Evolutionary conservation across 2,329 filamentous ascomycete species (phyloP).

Genomic region (Scedosporium minutisporum): DNA sequence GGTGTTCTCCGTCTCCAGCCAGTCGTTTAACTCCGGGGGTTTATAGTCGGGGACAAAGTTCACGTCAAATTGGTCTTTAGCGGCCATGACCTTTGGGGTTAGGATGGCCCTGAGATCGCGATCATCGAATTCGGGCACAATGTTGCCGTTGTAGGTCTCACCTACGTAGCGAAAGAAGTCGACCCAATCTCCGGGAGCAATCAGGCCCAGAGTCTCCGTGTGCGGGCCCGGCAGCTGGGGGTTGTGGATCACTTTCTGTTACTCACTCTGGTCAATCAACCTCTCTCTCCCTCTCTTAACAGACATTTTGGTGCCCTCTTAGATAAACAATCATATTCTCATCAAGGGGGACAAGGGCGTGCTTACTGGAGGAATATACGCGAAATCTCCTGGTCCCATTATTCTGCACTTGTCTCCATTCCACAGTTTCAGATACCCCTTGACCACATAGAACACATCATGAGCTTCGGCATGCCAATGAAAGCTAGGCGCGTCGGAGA

Average conservation of each 20-base stretch:
- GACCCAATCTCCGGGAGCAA: slow-evolving; percentile 48
- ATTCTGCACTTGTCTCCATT: slow-evolving; percentile 43
- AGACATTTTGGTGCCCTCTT: no score
- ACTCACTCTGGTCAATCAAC: no score
- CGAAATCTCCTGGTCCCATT: slow-evolving; percentile 46
- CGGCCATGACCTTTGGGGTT: slow-evolving; percentile 45
- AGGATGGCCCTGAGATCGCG: slow-evolving; percentile 39
- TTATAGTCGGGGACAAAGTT: slow-evolving; percentile 33
- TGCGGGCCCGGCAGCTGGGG: slow-evolving; percentile 43
- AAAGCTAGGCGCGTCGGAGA: slow-evolving; percentile 38
- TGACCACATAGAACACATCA: slow-evolving; percentile 46
- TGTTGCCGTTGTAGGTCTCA: slow-evolving; percentile 37
- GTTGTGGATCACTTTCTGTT: slow-evolving; percentile 41
- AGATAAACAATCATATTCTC: background rate
- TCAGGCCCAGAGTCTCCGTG: slow-evolving; percentile 43
- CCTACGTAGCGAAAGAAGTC: slow-evolving; percentile 51
- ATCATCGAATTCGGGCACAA: slow-evolving; percentile 43
- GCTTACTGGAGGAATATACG: slow-evolving; percentile 44
- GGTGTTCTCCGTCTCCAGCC: slow-evolving; percentile 27
- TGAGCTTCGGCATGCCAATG: slow-evolving; percentile 48
- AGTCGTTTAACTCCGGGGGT: slow-evolving; percentile 32
- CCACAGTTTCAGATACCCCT: slow-evolving; percentile 46
- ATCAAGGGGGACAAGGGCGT: background rate
- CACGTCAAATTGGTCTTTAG: slow-evolving; percentile 45
- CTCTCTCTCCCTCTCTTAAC: no score